Base-by-base conservation (phyloP, 176 grass and related monocot species). In the Oryza australiensis region DNA sequence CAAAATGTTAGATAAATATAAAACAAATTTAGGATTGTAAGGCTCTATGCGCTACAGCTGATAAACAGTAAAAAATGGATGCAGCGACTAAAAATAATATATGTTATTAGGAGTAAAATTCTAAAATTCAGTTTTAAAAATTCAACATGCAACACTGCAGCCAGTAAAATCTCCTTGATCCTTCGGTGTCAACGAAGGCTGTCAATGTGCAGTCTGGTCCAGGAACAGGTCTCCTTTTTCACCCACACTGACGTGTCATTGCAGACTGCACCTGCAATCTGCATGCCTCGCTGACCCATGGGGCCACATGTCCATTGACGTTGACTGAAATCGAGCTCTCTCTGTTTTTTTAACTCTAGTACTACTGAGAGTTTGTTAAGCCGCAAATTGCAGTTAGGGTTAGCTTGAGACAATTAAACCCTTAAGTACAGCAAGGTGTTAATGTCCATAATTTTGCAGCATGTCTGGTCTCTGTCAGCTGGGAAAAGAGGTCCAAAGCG, bases 391-490 rank as follows among this genome's bases (percentile, higher is more conserved):
- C 40, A 66, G 42, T 33, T 79, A 79, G 62, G 29, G 63, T 20
- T 80, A 68, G 66, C 64, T 48, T 12, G 22, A 16, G 53, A 15
- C 9, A 66, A 37, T 71, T 46, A 71, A 28, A 10, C 26, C 5
- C 55, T 20, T 26, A 38, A 57, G 65, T 27, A 41, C 27, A 51
- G 28, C 3, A 62, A 55, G 51, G 18, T 55, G 42, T 40, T 57
- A 68, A 38, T n/a, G 73, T 24, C 20, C 7, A 57, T 42, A 29
- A 68, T 30, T 73, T 48, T 23, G 24, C 16, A 33, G 72, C 82
- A 76, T 42, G 45, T 76, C 14, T 41, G 82, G 82, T 84, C 32
- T 68, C 45, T 75, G 1, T 83, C 23, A 51, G 71, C 48, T 75
- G 71, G 62, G 55, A 74, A 82, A 22, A 15, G 23, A 60, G 22